Base-by-base conservation (phyloP, 352 stramenopile species). In the Phytophthora hibernalis region DNA sequence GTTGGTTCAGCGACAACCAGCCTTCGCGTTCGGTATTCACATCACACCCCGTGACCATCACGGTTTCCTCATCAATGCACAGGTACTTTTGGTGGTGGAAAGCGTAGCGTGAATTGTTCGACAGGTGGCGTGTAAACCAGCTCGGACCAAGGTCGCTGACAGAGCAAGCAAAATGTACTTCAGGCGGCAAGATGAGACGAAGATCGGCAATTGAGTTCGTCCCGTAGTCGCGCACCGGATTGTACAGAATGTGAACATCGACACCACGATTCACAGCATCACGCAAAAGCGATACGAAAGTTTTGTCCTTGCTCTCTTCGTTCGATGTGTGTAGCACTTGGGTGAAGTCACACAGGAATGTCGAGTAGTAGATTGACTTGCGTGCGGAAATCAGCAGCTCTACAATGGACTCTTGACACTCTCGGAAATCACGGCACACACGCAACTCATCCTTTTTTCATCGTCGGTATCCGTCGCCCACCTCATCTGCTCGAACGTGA, bases 71-170 rank as follows among this genome's bases (percentile, higher is more conserved):
- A 54, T 93, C 83, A 31, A 91, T 54, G 33, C 81, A 91, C 35
- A 93, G 38, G 45, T 93, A 93, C 70, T 93, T 93, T 52, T 92
- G 85, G 59, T 93, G 85, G 51, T 93, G 85, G 68, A 93, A 93
- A 28, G 80, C 85, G 62, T 93, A 93, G 45, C 84, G 85, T 20
- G 83, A 90, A 58, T 93, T 93, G 72, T 92, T 92, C 33, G 85
- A 93, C 54, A 90, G 54, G 38, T 71, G 72, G 20, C 64, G 60
- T 8, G 78, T 86, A 44, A 77, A 61, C 67, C 67, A 75, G 24
- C 61, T 68, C 20, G 85, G 85, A 3, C 85, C 85, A 3, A 91
- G 54, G 58, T 93, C 81, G 55, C 85, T 93, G 45, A 91, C 83
- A 15, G 78, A 76, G 58, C 74, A 90, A 35, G 80, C 67, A 18